phyloP scores from a whole-genome alignment of 2,329 filamentous ascomycete genomes.

The Trichoderma oligosporum region DNA sequence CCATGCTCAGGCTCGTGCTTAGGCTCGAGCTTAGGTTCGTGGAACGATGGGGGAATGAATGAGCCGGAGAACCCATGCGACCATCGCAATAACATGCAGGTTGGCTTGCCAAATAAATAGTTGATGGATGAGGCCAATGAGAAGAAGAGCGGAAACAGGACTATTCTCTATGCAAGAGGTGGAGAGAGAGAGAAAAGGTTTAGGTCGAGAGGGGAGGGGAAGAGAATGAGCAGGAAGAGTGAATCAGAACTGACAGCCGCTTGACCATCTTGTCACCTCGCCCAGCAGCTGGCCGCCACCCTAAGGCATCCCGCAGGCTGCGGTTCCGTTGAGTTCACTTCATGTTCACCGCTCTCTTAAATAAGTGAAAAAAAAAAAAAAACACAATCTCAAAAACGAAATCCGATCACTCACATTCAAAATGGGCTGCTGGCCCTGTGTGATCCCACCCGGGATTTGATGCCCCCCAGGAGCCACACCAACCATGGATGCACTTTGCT shows the following conservation, averaged over 20 bases:
- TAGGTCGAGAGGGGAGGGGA: not conserved
- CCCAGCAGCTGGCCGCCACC: constrained; percentile 8
- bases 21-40: not conserved
- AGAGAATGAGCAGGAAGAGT: not conserved
- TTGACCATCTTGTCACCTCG: not conserved
- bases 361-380: not conserved
- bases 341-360: not conserved
- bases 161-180: not conserved
- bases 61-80: not conserved
- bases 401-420: constrained; percentile 46
- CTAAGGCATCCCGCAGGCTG: not conserved
- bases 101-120: not conserved
- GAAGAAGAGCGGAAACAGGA: not conserved
- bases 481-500: constrained; percentile 52
- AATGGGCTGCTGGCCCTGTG: constrained; percentile 43
- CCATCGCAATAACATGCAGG: not conserved
- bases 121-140: not conserved
- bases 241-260: constrained; percentile 15
- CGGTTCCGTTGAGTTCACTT: not conserved
- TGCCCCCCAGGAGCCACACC: constrained; percentile 40
- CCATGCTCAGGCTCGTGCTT: not conserved
- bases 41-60: not conserved
- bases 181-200: not conserved
- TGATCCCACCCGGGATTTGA: constrained; percentile 39
- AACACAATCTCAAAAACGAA: not conserved